phyloP scores from a whole-genome alignment of 2,329 filamentous ascomycete species.

The Tympanopsis confertula region DNA sequence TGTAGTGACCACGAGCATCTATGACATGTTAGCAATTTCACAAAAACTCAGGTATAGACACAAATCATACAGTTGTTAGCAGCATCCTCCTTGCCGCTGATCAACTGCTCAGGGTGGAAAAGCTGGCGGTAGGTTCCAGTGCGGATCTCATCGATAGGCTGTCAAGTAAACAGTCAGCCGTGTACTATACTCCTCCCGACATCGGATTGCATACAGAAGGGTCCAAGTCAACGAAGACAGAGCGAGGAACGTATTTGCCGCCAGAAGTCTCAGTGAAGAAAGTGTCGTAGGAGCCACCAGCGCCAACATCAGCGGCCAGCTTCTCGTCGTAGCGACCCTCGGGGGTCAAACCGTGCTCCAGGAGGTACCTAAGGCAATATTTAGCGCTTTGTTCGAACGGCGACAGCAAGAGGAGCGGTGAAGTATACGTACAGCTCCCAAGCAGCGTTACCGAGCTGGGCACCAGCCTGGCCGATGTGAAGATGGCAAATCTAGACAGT shows the following conservation, averaged over 20 bases:
- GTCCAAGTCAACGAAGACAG: conserved; percentile 63
- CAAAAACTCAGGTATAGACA: background rate
- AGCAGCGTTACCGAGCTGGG: conserved; percentile 63
- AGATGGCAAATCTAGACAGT: conserved; percentile 26
- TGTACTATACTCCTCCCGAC: background rate
- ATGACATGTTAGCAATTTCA: background rate
- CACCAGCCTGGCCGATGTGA: conserved; percentile 49
- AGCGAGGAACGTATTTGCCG: conserved; percentile 63
- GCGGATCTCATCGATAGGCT: conserved; percentile 62
- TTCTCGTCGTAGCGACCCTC: conserved; percentile 56
- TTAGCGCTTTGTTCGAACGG: conserved; percentile 6
- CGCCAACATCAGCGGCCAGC: conserved; percentile 38
- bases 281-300: conserved; percentile 57
- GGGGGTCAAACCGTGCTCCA: conserved; percentile 57
- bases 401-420: conserved; percentile 6
- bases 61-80: conserved; percentile 53
- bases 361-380: conserved; percentile 44
- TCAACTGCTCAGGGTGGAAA: conserved; percentile 62
- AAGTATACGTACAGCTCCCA: conserved; percentile 58
- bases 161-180: background rate
- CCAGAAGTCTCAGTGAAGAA: conserved; percentile 64
- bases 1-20: conserved; percentile 64
- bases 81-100: conserved; percentile 67
- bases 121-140: conserved; percentile 57
- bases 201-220: conserved; percentile 39